Conservation (phyloP, 192 early-diverging fungal genomes). For the Entomortierella beljakovae region DNA sequence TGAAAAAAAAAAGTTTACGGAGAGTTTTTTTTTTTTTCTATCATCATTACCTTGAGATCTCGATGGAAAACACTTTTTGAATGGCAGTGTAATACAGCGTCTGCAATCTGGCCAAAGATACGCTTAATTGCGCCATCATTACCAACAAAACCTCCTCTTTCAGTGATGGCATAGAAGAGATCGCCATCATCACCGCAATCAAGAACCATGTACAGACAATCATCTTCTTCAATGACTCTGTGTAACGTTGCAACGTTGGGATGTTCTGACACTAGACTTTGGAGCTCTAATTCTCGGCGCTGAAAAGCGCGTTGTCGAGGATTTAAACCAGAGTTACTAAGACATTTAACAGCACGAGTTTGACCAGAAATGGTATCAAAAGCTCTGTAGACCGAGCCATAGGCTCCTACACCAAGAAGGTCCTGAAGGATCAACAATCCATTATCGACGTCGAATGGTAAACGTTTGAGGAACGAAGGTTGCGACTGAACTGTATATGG, state of each 20-base stretch:
- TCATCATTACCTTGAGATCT: constrained; percentile 68
- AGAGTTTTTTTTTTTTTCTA: no score
- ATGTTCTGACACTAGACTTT: constrained; percentile 73
- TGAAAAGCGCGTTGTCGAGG: constrained; percentile 70
- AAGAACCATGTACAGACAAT: constrained; percentile 72
- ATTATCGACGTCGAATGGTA: constrained; percentile 50
- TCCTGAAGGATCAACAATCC: constrained; percentile 56
- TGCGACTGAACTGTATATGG: constrained; percentile 7
- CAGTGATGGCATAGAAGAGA: constrained; percentile 93
- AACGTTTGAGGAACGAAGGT: neutral
- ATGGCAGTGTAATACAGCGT: constrained; percentile 81
- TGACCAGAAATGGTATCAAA: constrained; percentile 62
- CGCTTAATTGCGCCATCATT: constrained; percentile 80
- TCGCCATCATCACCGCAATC: constrained; percentile 91
- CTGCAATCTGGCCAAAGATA: constrained; percentile 63
- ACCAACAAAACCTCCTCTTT: constrained; percentile 74
- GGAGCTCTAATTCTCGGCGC: constrained; percentile 71
- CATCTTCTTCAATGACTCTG: constrained; percentile 71
- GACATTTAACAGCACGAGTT: constrained; percentile 79
- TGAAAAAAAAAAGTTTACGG: no score
- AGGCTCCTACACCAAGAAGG: constrained; percentile 79
- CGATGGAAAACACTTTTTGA: constrained; percentile 76
- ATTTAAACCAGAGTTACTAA: constrained; percentile 66
- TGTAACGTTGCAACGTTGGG: constrained; percentile 76
- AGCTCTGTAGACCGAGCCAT: constrained; percentile 82